Evolutionary conservation across 2,329 filamentous ascomycete species (phyloP), one percentile per base, ranked within the genome.

Genomic region (Stagonosporopsis tanaceti): DNA sequence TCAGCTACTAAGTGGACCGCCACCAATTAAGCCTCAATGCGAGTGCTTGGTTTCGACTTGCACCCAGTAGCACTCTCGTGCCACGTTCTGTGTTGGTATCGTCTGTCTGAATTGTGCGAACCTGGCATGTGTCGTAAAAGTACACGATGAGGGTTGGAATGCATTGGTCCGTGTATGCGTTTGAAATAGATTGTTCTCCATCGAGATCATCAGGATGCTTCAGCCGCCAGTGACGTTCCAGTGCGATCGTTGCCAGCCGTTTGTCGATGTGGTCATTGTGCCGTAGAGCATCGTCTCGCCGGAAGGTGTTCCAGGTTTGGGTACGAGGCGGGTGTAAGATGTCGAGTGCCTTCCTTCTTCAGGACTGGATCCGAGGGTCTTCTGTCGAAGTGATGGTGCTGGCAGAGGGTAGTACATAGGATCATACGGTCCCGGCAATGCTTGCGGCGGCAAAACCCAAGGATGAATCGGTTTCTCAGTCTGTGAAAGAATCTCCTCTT

Each of bases 401-500:
- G 72, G 72, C 17, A 71, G 60, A 46, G 74, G 74, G 50, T 71
- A 76, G 42, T 74, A 69, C 15, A 67, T 69, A 28, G 72, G 67
- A 58, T 75, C 71, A 45, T 75, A 75, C 27, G 74, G 74, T 24
- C 73, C 73, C 44, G 74, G 74, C 12, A 76, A 59, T 41, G 54
- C 56, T 61, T 71, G 65, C 22, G 73, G 73, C 14, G 71, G 69
- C 24, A 61, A 57, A 17, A 59, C 66, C 74, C 74, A 76, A 32
- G 74, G 74, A 53, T 74, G 69, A n/a, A 72, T 61, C 6, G 71
- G 67, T 14, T 53, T 57, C 6, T 57, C 48, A n/a, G 44, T 53
- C 37, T 57, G 48, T 34, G 44, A 20, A 42, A 65, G 62, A 11
- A 56, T 51, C 6, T 68, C 60, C 40, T 62, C 53, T 9, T 57